Percentiles rank a stretch among this genome's conserved stretches.
Evolutionary conservation across 2,329 filamentous ascomycete species (phyloP).

Genomic region (Cytospora paraplurivora): DNA sequence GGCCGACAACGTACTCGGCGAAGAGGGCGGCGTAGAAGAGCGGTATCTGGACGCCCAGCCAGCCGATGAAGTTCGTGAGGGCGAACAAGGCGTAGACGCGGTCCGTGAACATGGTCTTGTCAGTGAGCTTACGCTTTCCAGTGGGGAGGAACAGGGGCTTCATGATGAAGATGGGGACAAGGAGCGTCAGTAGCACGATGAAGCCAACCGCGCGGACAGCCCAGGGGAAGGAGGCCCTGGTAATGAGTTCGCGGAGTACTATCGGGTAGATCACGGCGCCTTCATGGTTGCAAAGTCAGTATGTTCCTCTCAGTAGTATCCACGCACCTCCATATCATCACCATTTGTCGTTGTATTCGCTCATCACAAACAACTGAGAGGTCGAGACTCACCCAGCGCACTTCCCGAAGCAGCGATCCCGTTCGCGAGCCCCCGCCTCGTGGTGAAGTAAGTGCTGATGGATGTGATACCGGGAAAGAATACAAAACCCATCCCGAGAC

Average conservation of each 20-base stretch:
- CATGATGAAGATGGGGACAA: constrained; percentile 34
- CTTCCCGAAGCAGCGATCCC: constrained; percentile 40
- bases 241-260: constrained; percentile 33
- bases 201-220: constrained; percentile 34
- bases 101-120: constrained; percentile 44
- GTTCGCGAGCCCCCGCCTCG: constrained; percentile 36
- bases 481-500: constrained; percentile 46
- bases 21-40: constrained; percentile 37
- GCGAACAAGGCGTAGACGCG: constrained; percentile 38
- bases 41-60: constrained; percentile 37
- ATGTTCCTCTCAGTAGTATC: not conserved
- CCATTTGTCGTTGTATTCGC: too few species aligned
- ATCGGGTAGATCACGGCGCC: constrained; percentile 41
- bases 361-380: too few species aligned
- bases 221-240: constrained; percentile 36
- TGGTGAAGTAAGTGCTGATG: constrained; percentile 40
- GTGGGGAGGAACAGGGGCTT: constrained; percentile 40
- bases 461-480: constrained; percentile 43
- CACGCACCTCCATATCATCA: too few species aligned
- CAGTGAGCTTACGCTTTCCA: constrained; percentile 40
- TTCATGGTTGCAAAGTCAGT: constrained; percentile 1
- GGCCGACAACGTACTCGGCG: constrained; percentile 6
- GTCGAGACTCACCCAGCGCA: constrained; percentile 38
- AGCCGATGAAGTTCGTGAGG: constrained; percentile 43
- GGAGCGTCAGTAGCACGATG: constrained; percentile 33